phyloP scores from a whole-genome alignment of 306 rosid species.

The Oemleria cerasiformis region DNA sequence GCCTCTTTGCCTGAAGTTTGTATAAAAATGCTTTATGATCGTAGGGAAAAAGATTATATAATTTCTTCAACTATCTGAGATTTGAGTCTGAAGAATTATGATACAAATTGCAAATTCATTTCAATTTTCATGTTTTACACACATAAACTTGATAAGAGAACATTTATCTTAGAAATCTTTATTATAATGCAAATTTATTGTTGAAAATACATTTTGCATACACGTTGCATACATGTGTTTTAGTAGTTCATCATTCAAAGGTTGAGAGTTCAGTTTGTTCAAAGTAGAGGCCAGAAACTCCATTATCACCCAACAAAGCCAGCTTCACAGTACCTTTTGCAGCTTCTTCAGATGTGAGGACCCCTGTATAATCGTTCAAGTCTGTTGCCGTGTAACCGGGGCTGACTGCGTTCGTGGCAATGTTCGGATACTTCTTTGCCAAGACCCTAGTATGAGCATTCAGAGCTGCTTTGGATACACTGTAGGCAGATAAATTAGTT shows the following conservation, averaged over 20 bases:
- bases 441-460: slow-evolving; percentile 47
- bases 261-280: slow-evolving; percentile 7
- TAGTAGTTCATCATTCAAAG: background rate
- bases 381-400: slow-evolving; percentile 36
- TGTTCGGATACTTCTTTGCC: slow-evolving; percentile 24
- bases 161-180: background rate
- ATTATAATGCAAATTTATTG: background rate
- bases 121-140: no score
- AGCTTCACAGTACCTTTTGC: slow-evolving; percentile 1
- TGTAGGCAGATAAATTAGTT: slow-evolving; percentile 15
- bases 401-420: slow-evolving; percentile 35
- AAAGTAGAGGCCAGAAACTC: slow-evolving; percentile 2
- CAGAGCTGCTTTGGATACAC: slow-evolving; percentile 42
- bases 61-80: slow-evolving; percentile 6
- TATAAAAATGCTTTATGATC: background rate
- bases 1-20: background rate
- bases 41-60: background rate
- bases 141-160: no score
- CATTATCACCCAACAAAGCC: background rate
- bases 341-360: slow-evolving; percentile 6
- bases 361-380: background rate
- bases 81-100: background rate
- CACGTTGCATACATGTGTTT: background rate
- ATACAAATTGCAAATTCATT: no score
- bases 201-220: background rate